Conservation (phyloP, 2,329 filamentous ascomycete species). For the Aspergillus latus region DNA sequence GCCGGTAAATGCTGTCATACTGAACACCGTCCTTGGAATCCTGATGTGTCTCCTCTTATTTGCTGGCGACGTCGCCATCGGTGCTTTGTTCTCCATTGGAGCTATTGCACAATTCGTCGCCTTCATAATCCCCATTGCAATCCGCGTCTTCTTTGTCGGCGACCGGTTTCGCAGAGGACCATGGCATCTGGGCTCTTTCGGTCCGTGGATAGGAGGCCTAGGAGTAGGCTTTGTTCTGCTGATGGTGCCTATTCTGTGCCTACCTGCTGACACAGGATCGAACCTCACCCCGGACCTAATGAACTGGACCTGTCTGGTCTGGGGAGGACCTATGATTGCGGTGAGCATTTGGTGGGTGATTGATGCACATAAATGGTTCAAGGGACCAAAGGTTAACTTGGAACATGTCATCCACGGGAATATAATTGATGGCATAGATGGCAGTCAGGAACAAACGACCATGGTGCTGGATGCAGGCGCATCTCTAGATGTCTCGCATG, state of each 20-base stretch:
- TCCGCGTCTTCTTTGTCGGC: constrained; percentile 54
- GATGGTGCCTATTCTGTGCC: constrained; percentile 68
- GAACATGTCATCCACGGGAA: constrained; percentile 47
- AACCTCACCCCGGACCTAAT: constrained; percentile 56
- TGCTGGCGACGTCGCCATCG: constrained; percentile 61
- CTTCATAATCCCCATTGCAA: constrained; percentile 46
- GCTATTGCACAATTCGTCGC: constrained; percentile 66
- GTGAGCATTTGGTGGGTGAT: constrained; percentile 64
- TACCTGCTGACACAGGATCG: constrained; percentile 58
- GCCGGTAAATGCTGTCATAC: constrained; percentile 69
- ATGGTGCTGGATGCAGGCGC: neutral
- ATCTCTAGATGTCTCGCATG: constrained; percentile 9
- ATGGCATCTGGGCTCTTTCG: constrained; percentile 65
- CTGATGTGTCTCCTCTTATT: constrained; percentile 65
- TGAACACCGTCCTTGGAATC: constrained; percentile 62
- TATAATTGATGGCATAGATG: constrained; percentile 25
- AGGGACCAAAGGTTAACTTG: constrained; percentile 67
- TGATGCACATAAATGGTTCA: constrained; percentile 67
- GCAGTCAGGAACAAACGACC: constrained; percentile 16
- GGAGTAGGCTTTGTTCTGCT: constrained; percentile 62
- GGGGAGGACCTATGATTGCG: constrained; percentile 62
- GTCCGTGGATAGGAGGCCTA: constrained; percentile 56
- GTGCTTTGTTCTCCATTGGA: constrained; percentile 69
- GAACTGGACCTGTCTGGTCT: constrained; percentile 70
- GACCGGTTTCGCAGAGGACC: constrained; percentile 65